Evolutionary conservation across 2,329 filamentous ascomycete species (phyloP), one percentile per base, ranked within the genome.

Genomic region (Exophiala xenobiotica): DNA sequence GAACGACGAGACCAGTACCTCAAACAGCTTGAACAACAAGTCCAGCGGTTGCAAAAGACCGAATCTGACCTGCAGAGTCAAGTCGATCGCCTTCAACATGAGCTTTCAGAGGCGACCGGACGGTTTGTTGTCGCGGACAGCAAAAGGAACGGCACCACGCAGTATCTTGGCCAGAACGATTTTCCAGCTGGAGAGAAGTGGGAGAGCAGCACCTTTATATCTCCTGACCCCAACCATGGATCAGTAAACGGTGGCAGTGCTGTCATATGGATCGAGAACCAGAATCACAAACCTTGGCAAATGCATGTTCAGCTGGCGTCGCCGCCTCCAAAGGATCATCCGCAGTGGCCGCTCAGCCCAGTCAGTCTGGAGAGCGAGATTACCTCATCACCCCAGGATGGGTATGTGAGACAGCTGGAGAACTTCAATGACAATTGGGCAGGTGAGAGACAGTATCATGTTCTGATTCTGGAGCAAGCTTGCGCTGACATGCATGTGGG

Each of bases 51-150:
- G 6, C 50, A 48, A 9, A 19, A 63, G 33, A 65, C 64, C 31
- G 65, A 71, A 60, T 58, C 63, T 3, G 59, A 48, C 16, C 59
- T 68, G 2, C 31, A 64, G 14, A 57, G 61, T 23, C 62, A 69
- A 38, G 63, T 63, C 1, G 53, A 55, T 12, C 44, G 39, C 3
- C 49, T 69, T 1, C 57, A 63, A 38, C 35, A 59, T 11, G 63
- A 66, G 20, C 51, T 68, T 18, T 54, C 42, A 11, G 39, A 49
- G 1, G 56, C 69, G 5, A 62, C 62, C 14, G 45, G 18, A 12
- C 41, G 60, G 4, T 40, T 69, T 8, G 54, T 35, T 3, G 19
- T 42, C 2, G 31, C 22, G n/a, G 54, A 53, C 12, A 37, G 16
- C 11, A 31, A 37, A n/a, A 41, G n/a, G 20, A 42, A 16, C 26